These are phyloP conservation scores for Umbellularia californica DNA, from an alignment of 164 flowering plant genomes.

Conservation along the genomic window DNA sequence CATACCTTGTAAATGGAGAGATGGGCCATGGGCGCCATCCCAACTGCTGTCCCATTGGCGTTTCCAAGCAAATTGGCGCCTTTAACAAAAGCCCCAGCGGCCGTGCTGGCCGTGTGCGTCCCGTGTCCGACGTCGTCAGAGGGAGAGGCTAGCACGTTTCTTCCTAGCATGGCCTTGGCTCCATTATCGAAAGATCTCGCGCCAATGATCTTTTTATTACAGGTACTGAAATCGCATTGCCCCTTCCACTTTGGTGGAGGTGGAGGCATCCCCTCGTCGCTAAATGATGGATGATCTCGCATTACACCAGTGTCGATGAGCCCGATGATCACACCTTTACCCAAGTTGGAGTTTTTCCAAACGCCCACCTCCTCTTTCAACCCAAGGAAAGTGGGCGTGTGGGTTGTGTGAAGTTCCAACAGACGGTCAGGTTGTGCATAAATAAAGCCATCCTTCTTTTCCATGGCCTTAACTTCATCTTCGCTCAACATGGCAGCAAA, in stretches of 20 bases:
- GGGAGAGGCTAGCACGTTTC: background rate
- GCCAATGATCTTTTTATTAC: slow-evolving; percentile 4
- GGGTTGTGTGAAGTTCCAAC: slow-evolving; percentile 14
- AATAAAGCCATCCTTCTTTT: slow-evolving; percentile 8
- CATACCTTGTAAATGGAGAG: slow-evolving; percentile 19
- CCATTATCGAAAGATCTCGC: slow-evolving; percentile 6
- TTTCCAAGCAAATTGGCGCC: slow-evolving; percentile 20
- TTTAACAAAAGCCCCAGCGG: slow-evolving; percentile 26
- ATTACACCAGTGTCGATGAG: slow-evolving; percentile 33
- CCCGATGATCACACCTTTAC: slow-evolving; percentile 15
- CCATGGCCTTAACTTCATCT: slow-evolving; percentile 18
- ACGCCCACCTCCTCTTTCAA: slow-evolving; percentile 6
- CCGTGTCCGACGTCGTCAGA: slow-evolving; percentile 14
- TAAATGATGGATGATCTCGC: slow-evolving; percentile 45
- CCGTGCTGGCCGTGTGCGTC: slow-evolving; percentile 37
- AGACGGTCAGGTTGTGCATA: slow-evolving; percentile 12
- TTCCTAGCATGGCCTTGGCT: slow-evolving; percentile 4
- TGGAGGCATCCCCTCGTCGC: slow-evolving; percentile 28
- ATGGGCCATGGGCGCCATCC: slow-evolving; percentile 36
- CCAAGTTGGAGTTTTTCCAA: background rate
- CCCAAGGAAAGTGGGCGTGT: slow-evolving; percentile 14
- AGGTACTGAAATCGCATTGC: slow-evolving; percentile 23
- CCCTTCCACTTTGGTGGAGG: slow-evolving; percentile 44
- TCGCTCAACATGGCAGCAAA: slow-evolving; percentile 26
- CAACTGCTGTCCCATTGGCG: slow-evolving; percentile 31